These are phyloP conservation scores for Mortierella sp. DNA, from an alignment of 371 early-diverging fungal species.

Conservation along the genomic window DNA sequence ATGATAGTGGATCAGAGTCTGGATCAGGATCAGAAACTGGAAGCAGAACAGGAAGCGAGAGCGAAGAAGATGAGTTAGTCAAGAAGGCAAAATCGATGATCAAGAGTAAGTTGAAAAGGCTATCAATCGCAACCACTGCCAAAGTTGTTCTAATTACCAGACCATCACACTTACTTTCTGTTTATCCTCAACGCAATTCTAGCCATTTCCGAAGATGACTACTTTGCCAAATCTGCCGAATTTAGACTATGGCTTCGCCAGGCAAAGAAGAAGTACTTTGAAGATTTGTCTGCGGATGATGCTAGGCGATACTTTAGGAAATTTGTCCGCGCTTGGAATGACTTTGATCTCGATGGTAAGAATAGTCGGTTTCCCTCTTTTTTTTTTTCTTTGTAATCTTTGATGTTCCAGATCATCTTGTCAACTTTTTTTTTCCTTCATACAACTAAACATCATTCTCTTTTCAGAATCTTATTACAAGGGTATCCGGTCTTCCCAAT, in stretches of 20 bases:
- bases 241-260: constrained; percentile 87
- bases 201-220: constrained; percentile 73
- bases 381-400: background rate
- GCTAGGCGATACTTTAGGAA: constrained; percentile 81
- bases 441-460: background rate
- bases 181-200: background rate
- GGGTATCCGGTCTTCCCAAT: constrained; percentile 74
- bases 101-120: constrained; percentile 25
- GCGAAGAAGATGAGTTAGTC: constrained; percentile 42
- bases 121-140: background rate
- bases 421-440: background rate
- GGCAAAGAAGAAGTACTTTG: constrained; percentile 78
- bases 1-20: constrained; percentile 10
- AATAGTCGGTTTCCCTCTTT: background rate
- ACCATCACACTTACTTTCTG: background rate
- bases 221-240: constrained; percentile 80
- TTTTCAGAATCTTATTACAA: constrained; percentile 73
- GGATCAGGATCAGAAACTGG: constrained; percentile 21
- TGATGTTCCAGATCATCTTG: too few species aligned
- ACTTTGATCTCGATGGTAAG: constrained; percentile 70
- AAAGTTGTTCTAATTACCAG: too few species aligned
- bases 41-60: constrained; percentile 21
- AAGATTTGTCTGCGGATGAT: constrained; percentile 77
- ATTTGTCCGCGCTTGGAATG: constrained; percentile 84
- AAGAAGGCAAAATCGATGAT: constrained; percentile 56